Base-by-base conservation (phyloP, 495 filamentous ascomycete genomes). In the Talaromyces nanjingensis region DNA sequence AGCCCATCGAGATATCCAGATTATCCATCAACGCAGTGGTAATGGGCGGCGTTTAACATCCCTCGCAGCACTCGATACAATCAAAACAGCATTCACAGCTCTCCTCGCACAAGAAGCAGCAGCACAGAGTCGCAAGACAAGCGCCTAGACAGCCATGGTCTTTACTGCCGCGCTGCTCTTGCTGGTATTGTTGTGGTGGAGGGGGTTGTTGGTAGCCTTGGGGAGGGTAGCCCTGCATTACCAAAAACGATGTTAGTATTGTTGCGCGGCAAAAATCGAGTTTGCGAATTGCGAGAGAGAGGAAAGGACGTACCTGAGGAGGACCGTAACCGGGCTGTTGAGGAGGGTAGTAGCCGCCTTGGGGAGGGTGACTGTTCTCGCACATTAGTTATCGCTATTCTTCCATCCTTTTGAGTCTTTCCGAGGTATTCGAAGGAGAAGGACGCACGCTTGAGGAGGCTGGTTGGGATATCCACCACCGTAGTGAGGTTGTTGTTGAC, bases 81-180 rank as follows among this genome's bases (percentile, higher is more conserved):
- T 88, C 88, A 49, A 86, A 83, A 70, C 89, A 91, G 75, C 88
- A 91, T 67, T 91, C 89, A 71, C 89, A 91, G 54, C 87, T 83
- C 75, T 91, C 86, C 69, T 91, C 89, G 67, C 87, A 89, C 24
- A 91, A 83, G 74, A 87, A 91, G 69, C 89, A 91, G 70, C 89
- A 92, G 79, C 88, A 91, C 53, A 91, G 74, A 25, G 82, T 81
- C 14, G 87, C 87, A 29, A 92, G 71, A 74, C 82, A 89, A 33
- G 81, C 81, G 59, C 76, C 75, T 64, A 92, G 78, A 65, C 87
- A 91, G 59, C 88, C 88, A 18, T 76, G 74, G 62, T 83, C 80
- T 25, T 79, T 81, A 59, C 72, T 62, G 7, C 69, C 72, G 62
- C 81, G 76, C 68, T 80, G 80, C 42, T 76, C 72, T 64, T 74